Conservation (phyloP, 106 monocot genomes). For the Acorus calamus region DNA sequence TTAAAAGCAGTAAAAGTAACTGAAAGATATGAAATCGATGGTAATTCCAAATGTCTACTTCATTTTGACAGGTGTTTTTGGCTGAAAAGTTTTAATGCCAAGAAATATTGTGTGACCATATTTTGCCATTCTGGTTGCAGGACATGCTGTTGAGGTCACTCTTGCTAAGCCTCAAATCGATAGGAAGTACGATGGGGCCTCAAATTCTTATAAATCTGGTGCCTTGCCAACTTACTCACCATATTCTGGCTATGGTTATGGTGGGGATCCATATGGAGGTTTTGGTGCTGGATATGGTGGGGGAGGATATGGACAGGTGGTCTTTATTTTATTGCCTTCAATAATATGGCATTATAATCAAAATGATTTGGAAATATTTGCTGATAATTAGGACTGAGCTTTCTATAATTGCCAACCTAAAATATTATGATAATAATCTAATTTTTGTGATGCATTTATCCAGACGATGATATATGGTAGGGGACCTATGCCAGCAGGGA, state of each 20-base stretch:
- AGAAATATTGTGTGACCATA: background rate
- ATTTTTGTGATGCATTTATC: background rate
- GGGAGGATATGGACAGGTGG: conserved; percentile 65
- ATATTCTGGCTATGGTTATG: conserved; percentile 41
- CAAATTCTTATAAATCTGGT: conserved; percentile 34
- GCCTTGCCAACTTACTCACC: conserved; percentile 42
- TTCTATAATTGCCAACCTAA: no score
- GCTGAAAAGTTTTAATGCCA: background rate
- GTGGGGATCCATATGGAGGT: conserved; percentile 69
- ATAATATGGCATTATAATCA: background rate
- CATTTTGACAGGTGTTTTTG: background rate
- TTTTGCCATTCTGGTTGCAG: conserved; percentile 21
- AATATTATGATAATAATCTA: no score
- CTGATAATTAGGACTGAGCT: no score
- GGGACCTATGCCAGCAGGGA: conserved; percentile 86
- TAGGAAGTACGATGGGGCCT: conserved; percentile 31
- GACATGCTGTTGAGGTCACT: conserved; percentile 65
- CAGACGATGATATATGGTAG: conserved; percentile 97
- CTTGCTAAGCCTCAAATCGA: conserved; percentile 85
- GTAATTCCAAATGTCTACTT: conserved; percentile 24
- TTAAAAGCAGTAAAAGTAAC: conserved; percentile 82
- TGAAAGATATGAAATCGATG: conserved; percentile 92
- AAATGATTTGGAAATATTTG: no score
- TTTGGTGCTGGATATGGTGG: conserved; percentile 53
- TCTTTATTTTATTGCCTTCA: background rate